A percentile compares a stretch with the other conserved stretches of the same genome.
phyloP scores from a whole-genome alignment of 2,329 filamentous ascomycete species.

The Chaetothyriales sp. region DNA sequence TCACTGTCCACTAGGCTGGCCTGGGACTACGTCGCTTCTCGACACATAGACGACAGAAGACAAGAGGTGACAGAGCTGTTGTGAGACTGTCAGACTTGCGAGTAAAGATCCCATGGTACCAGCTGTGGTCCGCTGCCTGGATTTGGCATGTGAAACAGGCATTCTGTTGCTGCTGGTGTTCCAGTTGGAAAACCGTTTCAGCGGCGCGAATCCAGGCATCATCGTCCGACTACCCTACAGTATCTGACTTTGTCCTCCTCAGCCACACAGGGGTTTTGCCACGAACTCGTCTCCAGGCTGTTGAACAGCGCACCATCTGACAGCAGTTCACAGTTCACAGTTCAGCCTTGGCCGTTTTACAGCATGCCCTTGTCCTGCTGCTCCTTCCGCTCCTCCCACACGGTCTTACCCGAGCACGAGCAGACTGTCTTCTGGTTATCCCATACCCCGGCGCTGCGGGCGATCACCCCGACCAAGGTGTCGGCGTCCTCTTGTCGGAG shows the following conservation, averaged over 20 bases:
- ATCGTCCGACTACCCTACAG: background rate
- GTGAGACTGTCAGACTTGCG: background rate
- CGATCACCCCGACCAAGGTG: conserved; percentile 84
- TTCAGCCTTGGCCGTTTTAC: conserved; percentile 29
- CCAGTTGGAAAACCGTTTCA: background rate
- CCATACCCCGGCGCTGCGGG: conserved; percentile 93
- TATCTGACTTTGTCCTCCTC: background rate
- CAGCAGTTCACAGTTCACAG: background rate
- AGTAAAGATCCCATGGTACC: too few species aligned
- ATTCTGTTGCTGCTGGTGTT: background rate
- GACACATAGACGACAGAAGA: background rate
- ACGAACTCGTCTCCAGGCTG: background rate
- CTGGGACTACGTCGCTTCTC: background rate
- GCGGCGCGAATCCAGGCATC: background rate
- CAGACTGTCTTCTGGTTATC: conserved; percentile 98
- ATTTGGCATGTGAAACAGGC: background rate
- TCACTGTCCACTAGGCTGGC: background rate
- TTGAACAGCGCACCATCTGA: background rate
- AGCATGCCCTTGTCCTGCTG: conserved; percentile 83
- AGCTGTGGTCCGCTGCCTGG: background rate
- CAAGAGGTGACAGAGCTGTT: background rate
- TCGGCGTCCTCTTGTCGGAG: conserved; percentile 60
- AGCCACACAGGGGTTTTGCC: background rate
- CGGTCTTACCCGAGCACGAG: conserved; percentile 91
- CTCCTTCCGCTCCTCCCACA: conserved; percentile 92